Conservation (phyloP, 2,329 filamentous ascomycete species). For the Bipolaris sorokiniana region DNA sequence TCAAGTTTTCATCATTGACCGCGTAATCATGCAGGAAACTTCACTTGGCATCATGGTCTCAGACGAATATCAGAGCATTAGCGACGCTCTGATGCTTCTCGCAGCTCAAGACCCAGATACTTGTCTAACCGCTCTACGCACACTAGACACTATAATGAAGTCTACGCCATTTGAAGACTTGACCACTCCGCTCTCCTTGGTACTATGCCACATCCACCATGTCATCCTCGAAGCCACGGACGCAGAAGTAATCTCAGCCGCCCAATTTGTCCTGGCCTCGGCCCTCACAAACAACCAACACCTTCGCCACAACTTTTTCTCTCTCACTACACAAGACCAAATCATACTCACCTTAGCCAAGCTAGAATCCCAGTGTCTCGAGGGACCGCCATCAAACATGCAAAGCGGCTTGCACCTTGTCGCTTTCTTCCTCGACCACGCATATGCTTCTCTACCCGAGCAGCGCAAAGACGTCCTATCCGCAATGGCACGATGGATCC, state of each 20-base stretch:
- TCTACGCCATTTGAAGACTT: constrained; percentile 11
- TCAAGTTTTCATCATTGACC: constrained; percentile 34
- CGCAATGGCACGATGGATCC: constrained; percentile 34
- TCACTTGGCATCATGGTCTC: constrained; percentile 19
- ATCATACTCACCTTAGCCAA: constrained; percentile 24
- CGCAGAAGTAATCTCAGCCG: constrained; percentile 38
- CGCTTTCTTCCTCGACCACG: constrained; percentile 41
- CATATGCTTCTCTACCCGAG: constrained; percentile 17
- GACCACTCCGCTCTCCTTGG: constrained; percentile 23
- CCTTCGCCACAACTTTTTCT: constrained; percentile 25
- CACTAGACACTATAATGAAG: constrained; percentile 28
- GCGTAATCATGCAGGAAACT: constrained; percentile 29
- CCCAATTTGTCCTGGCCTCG: constrained; percentile 36
- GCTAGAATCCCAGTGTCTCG: constrained; percentile 38
- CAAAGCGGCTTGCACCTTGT: constrained; percentile 41
- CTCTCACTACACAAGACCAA: constrained; percentile 18
- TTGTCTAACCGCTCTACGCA: constrained; percentile 33
- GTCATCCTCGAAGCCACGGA: constrained; percentile 27
- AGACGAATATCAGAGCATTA: constrained; percentile 30
- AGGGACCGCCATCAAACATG: constrained; percentile 38
- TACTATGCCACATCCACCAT: constrained; percentile 31
- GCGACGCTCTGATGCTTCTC: constrained; percentile 31
- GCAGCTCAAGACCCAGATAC: constrained; percentile 34
- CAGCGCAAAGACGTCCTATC: constrained; percentile 12
- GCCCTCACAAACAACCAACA: constrained; percentile 16